Evolutionary conservation across 1,284 basidiomycete species (phyloP).

Genomic region (Pisolithus thermaeus): DNA sequence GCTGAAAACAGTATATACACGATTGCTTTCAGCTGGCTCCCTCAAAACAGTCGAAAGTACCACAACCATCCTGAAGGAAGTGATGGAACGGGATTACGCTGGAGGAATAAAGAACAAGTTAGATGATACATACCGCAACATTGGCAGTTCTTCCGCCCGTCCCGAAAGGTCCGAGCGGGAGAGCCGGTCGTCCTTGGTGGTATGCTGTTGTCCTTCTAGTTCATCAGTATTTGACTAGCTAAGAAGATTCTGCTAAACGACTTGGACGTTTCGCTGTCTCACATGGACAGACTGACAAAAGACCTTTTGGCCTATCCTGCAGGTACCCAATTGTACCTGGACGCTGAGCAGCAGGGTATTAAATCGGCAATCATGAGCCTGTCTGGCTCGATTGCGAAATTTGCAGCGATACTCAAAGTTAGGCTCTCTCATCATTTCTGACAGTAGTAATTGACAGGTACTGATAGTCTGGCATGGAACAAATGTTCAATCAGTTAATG

Average conservation of each 20-base stretch:
- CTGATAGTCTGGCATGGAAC: conserved; percentile 77
- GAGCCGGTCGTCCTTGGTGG: conserved; percentile 73
- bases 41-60: conserved; percentile 52
- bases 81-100: conserved; percentile 78
- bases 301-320: conserved; percentile 57
- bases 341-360: conserved; percentile 48
- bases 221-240: conserved; percentile 2
- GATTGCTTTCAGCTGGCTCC: conserved; percentile 73
- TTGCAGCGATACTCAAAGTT: conserved; percentile 70
- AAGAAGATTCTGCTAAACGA: conserved; percentile 81
- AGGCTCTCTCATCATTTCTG: conserved; percentile 3
- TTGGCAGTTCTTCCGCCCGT: conserved; percentile 39
- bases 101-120: conserved; percentile 76
- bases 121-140: conserved; percentile 76
- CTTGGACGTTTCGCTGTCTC: conserved; percentile 79
- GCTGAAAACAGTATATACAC: conserved; percentile 73
- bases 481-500: conserved; percentile 90
- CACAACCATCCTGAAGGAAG: conserved; percentile 57
- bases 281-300: conserved; percentile 75
- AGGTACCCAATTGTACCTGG: conserved; percentile 67
- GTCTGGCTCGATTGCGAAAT: conserved; percentile 51
- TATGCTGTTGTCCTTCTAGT: conserved; percentile 36
- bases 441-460: conserved; percentile 4
- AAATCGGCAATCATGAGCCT: conserved; percentile 45
- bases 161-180: conserved; percentile 77